Evolutionary conservation across 805 yeast genomes (phyloP).

Genomic region (Myxozyma geophila): DNA sequence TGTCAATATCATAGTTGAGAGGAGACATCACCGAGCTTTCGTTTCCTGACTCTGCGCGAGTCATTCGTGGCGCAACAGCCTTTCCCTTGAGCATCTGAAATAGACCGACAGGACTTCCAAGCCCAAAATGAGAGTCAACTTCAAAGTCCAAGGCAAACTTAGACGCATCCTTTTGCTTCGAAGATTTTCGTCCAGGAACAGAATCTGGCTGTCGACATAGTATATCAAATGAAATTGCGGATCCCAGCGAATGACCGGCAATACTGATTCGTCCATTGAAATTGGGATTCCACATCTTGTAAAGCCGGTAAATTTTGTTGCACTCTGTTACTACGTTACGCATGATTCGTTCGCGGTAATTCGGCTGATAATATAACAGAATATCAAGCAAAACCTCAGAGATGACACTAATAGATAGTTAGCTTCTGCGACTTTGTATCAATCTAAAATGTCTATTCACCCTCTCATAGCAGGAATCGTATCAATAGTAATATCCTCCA

Average conservation of each 20-base stretch:
- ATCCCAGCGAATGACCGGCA: conserved; percentile 90
- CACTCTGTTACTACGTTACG: conserved; percentile 64
- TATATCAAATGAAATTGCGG: conserved; percentile 80
- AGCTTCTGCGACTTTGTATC: neutral
- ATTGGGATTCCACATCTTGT: conserved; percentile 64
- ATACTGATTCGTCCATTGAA: conserved; percentile 83
- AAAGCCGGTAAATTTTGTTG: conserved; percentile 64
- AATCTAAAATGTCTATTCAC: neutral
- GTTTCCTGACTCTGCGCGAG: neutral
- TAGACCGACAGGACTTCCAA: conserved; percentile 91
- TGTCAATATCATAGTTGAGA: conserved; percentile 24
- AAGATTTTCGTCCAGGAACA: neutral
- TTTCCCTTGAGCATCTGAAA: conserved; percentile 73
- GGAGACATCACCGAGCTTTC: conserved; percentile 18
- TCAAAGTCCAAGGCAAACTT: conserved; percentile 59
- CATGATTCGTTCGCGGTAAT: conserved; percentile 64
- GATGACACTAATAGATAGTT: conserved; percentile 53
- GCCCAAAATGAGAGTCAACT: conserved; percentile 73
- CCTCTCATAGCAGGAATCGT: conserved; percentile 64
- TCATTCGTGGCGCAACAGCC: conserved; percentile 50
- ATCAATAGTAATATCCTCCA: conserved; percentile 71
- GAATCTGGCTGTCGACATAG: conserved; percentile 54
- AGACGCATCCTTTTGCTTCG: neutral
- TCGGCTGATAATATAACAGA: conserved; percentile 72
- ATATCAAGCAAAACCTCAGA: conserved; percentile 90